phyloP scores from a whole-genome alignment of 345 rosid species.

The Eutrema japonicum region DNA sequence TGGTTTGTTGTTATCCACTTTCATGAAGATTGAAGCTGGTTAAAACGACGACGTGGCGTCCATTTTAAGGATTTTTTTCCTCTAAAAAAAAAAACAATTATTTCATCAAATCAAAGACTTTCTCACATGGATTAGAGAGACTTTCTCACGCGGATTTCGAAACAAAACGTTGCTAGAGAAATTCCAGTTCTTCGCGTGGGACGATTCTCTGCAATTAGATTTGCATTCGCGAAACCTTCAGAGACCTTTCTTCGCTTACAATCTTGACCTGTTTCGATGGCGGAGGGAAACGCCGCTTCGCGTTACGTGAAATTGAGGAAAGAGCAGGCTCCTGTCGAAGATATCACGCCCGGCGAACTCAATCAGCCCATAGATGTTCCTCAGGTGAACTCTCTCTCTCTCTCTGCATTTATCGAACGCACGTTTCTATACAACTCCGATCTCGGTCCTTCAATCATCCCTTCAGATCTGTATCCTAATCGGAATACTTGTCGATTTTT shows the following conservation, averaged over 20 bases:
- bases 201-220: background rate
- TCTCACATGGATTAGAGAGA: conserved; percentile 10
- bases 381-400: conserved; percentile 50
- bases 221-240: background rate
- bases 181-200: conserved; percentile 1
- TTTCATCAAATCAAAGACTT: background rate
- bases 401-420: conserved; percentile 22
- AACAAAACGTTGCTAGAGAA: conserved; percentile 24
- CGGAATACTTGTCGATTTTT: background rate
- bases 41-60: conserved; percentile 37
- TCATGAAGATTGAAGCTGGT: too few relatives aligned
- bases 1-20: too few relatives aligned
- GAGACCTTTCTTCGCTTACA: conserved; percentile 8
- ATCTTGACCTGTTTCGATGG: conserved; percentile 52
- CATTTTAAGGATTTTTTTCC: background rate
- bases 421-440: conserved; percentile 14
- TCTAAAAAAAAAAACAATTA: too few relatives aligned
- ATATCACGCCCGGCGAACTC: conserved; percentile 88
- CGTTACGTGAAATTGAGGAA: conserved; percentile 69
- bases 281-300: conserved; percentile 58
- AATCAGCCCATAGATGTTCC: conserved; percentile 90
- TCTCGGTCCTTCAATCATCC: background rate
- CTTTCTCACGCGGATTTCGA: conserved; percentile 30
- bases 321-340: conserved; percentile 66
- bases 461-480: conserved; percentile 39